A percentile compares a stretch with the other conserved stretches of the same genome.
phyloP scores from a whole-genome alignment of 2,329 filamentous ascomycete genomes.

The Sarocladiaceae sp. region DNA sequence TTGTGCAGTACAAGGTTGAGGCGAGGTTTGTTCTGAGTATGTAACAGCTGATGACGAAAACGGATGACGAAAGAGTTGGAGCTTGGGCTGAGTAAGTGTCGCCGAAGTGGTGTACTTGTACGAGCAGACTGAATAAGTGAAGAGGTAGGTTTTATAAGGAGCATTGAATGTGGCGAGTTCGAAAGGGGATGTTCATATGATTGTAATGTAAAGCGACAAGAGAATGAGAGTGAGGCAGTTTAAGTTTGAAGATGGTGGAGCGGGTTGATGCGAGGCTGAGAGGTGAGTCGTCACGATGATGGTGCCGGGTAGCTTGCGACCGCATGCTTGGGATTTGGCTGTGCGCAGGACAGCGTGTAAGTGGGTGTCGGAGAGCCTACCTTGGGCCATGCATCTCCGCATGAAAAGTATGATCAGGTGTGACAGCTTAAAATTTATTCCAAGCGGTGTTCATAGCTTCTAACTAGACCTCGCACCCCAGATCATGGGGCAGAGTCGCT shows the following conservation, averaged over 20 bases:
- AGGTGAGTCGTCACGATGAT: background rate
- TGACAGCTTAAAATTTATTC: no score
- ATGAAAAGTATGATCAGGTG: no score
- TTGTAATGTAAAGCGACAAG: background rate
- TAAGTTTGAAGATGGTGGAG: conserved; percentile 8
- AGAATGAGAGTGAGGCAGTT: background rate
- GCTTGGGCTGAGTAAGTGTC: background rate
- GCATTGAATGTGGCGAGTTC: background rate
- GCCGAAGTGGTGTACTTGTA: background rate
- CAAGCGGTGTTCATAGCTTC: no score
- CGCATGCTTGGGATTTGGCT: no score
- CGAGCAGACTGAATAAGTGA: no score
- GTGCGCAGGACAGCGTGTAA: no score
- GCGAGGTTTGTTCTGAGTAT: background rate
- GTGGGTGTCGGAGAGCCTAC: no score
- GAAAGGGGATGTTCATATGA: background rate
- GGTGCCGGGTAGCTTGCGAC: background rate
- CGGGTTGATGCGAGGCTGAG: conserved; percentile 1
- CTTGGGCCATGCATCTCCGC: no score
- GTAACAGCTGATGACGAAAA: background rate
- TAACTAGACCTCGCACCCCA: no score
- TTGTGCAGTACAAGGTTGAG: background rate
- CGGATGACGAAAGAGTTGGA: no score
- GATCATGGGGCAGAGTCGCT: no score
- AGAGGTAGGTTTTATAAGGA: no score